A percentile compares a stretch with the other conserved stretches of the same genome.
Evolutionary conservation across 352 stramenopile genomes (phyloP).

Genomic region (Phytopythium litorale): DNA sequence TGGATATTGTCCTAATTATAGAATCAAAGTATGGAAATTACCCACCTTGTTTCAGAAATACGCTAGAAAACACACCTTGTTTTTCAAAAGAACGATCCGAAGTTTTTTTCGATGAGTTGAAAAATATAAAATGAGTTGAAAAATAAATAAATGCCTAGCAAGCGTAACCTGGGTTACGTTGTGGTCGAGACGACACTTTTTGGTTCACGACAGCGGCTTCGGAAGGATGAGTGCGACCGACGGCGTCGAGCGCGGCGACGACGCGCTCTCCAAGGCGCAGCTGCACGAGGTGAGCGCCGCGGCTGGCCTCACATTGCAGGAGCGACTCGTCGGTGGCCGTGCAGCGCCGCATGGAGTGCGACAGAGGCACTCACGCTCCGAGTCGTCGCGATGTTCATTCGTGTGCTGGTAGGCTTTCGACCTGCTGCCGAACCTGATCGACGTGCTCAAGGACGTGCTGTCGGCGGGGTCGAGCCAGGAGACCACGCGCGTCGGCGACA

Average conservation of each 20-base stretch:
- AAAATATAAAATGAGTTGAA: too few relatives aligned
- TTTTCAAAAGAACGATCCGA: too few relatives aligned
- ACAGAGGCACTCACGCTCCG: neutral
- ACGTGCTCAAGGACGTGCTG: conserved; percentile 82
- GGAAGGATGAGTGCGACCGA: conserved; percentile 24
- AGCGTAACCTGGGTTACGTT: too few relatives aligned
- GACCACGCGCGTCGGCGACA: conserved; percentile 71
- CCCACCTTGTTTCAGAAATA: too few relatives aligned
- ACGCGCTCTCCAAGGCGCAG: conserved; percentile 58
- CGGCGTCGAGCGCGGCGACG: conserved; percentile 12
- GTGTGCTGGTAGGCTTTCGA: conserved; percentile 56
- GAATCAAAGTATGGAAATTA: too few relatives aligned
- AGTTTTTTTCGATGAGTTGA: too few relatives aligned
- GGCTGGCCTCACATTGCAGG: too few relatives aligned
- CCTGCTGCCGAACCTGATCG: conserved; percentile 77
- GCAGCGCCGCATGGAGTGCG: neutral
- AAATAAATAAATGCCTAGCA: too few relatives aligned
- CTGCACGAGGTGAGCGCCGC: conserved; percentile 46
- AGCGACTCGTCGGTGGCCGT: neutral
- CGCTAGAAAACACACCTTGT: too few relatives aligned
- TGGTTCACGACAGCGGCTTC: too few relatives aligned
- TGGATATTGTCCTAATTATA: too few relatives aligned
- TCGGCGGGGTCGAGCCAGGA: conserved; percentile 71
- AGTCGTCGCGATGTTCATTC: neutral
- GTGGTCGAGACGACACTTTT: too few relatives aligned